phyloP scores from a whole-genome alignment of 495 filamentous ascomycete species.

The Daldinia concentrica region DNA sequence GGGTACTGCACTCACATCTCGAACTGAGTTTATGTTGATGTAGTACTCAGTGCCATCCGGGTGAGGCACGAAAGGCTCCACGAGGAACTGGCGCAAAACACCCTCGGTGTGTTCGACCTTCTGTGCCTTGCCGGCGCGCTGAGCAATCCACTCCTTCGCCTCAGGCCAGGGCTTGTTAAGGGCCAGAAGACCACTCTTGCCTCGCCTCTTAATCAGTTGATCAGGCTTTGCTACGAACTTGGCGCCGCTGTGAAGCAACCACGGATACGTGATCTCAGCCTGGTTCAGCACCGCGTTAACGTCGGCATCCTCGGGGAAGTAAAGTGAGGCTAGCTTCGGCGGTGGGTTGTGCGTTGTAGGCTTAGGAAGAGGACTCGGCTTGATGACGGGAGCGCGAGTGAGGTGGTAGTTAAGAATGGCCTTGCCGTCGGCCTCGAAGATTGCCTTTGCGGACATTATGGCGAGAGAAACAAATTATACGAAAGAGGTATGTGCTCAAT shows the following conservation, averaged over 20 bases:
- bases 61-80: constrained; percentile 98
- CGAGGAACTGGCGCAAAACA: constrained; percentile 90
- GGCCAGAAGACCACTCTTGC: constrained; percentile 95
- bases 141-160: constrained; percentile 90
- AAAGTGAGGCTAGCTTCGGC: constrained; percentile 86
- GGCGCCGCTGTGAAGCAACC: constrained; percentile 80
- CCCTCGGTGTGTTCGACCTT: constrained; percentile 93
- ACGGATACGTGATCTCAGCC: constrained; percentile 94
- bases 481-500: constrained; percentile 40
- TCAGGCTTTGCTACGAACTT: constrained; percentile 99
- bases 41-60: constrained; percentile 95
- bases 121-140: constrained; percentile 87
- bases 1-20: constrained; percentile 72
- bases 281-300: constrained; percentile 89
- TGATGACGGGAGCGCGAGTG: constrained; percentile 96
- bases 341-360: constrained; percentile 90
- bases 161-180: constrained; percentile 98
- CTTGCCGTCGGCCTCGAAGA: constrained; percentile 99
- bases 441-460: constrained; percentile 97
- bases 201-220: constrained; percentile 98
- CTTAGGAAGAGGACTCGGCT: constrained; percentile 90
- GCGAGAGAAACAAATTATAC: constrained; percentile 32
- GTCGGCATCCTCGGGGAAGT: constrained; percentile 89
- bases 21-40: constrained; percentile 94
- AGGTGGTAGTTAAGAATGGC: constrained; percentile 99